A percentile compares a stretch with the other conserved stretches of the same genome.
phyloP scores from a whole-genome alignment of 176 grass and related monocot genomes.

The Cocos nucifera region DNA sequence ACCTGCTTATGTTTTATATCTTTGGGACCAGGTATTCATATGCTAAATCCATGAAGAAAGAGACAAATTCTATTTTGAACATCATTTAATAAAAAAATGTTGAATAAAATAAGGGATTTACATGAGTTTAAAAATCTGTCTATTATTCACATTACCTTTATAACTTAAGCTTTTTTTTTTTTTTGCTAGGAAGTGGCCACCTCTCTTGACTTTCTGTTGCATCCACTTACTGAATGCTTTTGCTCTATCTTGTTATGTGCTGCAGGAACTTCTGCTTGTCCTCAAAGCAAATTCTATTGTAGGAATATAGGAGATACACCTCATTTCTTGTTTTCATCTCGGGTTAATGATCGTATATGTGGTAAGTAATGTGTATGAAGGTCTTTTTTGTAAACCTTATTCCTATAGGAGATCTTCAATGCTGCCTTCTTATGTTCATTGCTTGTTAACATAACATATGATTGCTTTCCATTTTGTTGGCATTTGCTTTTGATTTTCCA shows the following conservation, averaged over 20 bases:
- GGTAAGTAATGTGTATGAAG: conserved; percentile 42
- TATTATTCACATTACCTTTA: no score
- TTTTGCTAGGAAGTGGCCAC: not conserved
- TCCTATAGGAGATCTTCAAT: not conserved
- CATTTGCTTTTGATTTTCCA: conserved; percentile 2
- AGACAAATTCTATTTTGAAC: no score
- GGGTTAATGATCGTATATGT: conserved; percentile 88
- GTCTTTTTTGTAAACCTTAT: not conserved
- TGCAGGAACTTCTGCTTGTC: conserved; percentile 88
- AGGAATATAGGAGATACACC: conserved; percentile 59
- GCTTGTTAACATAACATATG: not conserved
- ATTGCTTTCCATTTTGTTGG: no score
- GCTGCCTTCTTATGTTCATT: not conserved
- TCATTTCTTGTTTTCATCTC: conserved; percentile 71
- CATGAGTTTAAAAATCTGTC: no score
- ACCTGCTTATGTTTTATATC: not conserved
- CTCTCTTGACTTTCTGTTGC: not conserved
- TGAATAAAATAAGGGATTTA: no score
- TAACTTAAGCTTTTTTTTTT: no score
- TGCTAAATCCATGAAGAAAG: no score
- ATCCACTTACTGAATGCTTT: not conserved
- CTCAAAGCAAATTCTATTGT: conserved; percentile 89
- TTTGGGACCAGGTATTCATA: not conserved
- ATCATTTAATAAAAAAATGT: no score
- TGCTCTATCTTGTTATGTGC: conserved; percentile 2